A percentile compares a stretch with the other conserved stretches of the same genome.
Evolutionary conservation across 2,329 filamentous ascomycete species (phyloP).

Genomic region (Lomentospora prolificans): DNA sequence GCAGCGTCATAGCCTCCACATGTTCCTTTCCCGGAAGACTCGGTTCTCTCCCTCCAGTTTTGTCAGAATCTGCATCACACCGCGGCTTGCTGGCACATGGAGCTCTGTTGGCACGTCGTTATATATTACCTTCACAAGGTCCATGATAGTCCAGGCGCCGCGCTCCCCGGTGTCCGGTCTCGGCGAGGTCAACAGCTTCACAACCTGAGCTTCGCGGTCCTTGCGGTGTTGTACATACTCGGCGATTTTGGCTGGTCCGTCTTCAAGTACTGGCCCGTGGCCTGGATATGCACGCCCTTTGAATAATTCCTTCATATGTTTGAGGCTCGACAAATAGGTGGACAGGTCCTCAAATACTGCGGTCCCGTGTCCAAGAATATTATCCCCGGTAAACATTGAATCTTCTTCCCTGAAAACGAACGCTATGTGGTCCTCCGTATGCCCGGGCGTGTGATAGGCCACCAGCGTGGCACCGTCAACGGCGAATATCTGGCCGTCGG

Average conservation of each 20-base stretch:
- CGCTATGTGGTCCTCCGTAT: slow-evolving; percentile 73
- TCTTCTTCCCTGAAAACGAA: slow-evolving; percentile 70
- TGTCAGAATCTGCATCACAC: slow-evolving; percentile 65
- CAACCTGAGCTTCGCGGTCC: slow-evolving; percentile 68
- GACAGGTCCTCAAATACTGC: slow-evolving; percentile 72
- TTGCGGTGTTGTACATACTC: slow-evolving; percentile 80
- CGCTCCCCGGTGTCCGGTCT: not conserved
- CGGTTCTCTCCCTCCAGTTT: slow-evolving; percentile 71
- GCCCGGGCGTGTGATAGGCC: slow-evolving; percentile 54
- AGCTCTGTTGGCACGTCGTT: slow-evolving; percentile 65
- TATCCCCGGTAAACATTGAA: slow-evolving; percentile 82
- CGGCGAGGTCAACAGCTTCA: slow-evolving; percentile 43
- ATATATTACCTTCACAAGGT: slow-evolving; percentile 85
- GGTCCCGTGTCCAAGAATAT: slow-evolving; percentile 78
- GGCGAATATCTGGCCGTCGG: slow-evolving; percentile 42
- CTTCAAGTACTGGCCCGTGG: slow-evolving; percentile 69
- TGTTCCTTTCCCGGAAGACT: slow-evolving; percentile 34
- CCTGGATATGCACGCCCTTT: slow-evolving; percentile 71
- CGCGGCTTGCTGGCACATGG: slow-evolving; percentile 64
- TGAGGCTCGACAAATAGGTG: slow-evolving; percentile 58
- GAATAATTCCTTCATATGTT: slow-evolving; percentile 58
- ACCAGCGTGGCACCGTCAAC: slow-evolving; percentile 56
- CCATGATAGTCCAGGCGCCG: slow-evolving; percentile 58
- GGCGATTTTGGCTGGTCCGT: slow-evolving; percentile 59
- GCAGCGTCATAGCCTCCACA: slow-evolving; percentile 29